Conservation (phyloP, 108 stramenopile genomes). For the Cyclotella choctawhatcheeana region DNA sequence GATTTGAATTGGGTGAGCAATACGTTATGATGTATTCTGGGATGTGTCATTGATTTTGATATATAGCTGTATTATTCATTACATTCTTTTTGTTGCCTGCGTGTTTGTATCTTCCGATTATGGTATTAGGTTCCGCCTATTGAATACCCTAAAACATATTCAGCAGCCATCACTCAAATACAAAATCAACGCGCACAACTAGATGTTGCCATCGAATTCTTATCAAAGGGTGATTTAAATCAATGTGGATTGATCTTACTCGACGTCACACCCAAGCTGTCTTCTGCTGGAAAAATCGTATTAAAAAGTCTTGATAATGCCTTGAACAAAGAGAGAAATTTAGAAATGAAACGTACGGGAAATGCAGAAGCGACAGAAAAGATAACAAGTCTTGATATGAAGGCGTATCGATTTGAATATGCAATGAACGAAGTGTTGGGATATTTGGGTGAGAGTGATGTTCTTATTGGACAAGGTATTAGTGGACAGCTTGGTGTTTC, state of each 20-base stretch:
- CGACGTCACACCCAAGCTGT: slow-evolving; percentile 63
- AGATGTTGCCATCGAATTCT: slow-evolving; percentile 44
- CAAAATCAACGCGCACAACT: slow-evolving; percentile 41
- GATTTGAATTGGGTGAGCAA: slow-evolving; percentile 59
- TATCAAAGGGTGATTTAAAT: slow-evolving; percentile 63
- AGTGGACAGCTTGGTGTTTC: slow-evolving; percentile 70
- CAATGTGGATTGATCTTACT: slow-evolving; percentile 69
- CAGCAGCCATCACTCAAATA: slow-evolving; percentile 46
- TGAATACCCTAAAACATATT: slow-evolving; percentile 52
- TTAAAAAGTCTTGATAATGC: slow-evolving; percentile 12
- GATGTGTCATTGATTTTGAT: not conserved
- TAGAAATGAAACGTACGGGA: slow-evolving; percentile 25
- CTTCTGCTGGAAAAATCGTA: slow-evolving; percentile 47
- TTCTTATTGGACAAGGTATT: slow-evolving; percentile 78
- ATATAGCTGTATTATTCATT: not conserved
- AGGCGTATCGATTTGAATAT: slow-evolving; percentile 51
- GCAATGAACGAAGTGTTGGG: slow-evolving; percentile 56
- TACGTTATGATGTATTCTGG: not conserved
- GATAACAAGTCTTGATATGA: slow-evolving; percentile 51
- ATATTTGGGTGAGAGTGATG: slow-evolving; percentile 59
- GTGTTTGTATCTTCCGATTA: not conserved
- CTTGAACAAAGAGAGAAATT: slow-evolving; percentile 35
- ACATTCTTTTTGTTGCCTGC: no score
- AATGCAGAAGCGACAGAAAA: slow-evolving; percentile 5
- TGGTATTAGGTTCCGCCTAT: slow-evolving; percentile 54